A percentile compares a stretch with the other conserved stretches of the same genome.
Conservation (phyloP, 1,284 basidiomycete species). For the Mycosarcoma maydis region DNA sequence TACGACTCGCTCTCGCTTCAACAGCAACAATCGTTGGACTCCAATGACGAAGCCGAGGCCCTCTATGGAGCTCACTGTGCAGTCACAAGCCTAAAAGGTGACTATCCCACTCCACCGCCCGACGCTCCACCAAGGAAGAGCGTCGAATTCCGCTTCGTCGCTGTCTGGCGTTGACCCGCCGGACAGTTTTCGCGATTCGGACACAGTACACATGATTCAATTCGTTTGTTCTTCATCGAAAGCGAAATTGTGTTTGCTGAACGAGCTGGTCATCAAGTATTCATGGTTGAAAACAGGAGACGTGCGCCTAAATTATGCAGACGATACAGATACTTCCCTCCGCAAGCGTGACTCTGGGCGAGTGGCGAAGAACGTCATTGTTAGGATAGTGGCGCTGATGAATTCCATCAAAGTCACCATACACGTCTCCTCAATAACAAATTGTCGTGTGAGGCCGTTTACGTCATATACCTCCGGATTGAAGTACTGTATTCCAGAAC, state of each 20-base stretch:
- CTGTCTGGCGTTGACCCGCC: conserved; percentile 33
- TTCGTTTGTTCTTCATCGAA: too few relatives aligned
- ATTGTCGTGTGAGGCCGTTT: conserved; percentile 14
- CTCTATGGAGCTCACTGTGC: conserved; percentile 40
- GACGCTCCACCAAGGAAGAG: conserved; percentile 26
- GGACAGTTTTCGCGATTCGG: too few relatives aligned
- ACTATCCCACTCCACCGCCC: conserved; percentile 7
- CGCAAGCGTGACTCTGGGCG: not conserved
- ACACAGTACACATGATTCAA: too few relatives aligned
- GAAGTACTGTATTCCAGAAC: conserved; percentile 15
- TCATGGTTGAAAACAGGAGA: too few relatives aligned
- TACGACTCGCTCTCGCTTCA: conserved; percentile 31
- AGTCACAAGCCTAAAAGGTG: conserved; percentile 17
- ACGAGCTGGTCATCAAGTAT: too few relatives aligned
- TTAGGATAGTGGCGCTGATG: conserved; percentile 28
- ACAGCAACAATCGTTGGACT: conserved; percentile 6
- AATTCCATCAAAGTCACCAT: conserved; percentile 48
- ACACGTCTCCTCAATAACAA: conserved; percentile 28
- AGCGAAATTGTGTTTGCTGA: too few relatives aligned
- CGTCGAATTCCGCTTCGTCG: conserved; percentile 38
- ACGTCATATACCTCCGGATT: conserved; percentile 30
- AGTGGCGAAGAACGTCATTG: conserved; percentile 21
- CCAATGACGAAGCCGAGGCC: conserved; percentile 4
- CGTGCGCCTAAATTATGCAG: too few relatives aligned
- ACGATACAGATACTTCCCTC: not conserved